Evolutionary conservation across 2,329 filamentous ascomycete genomes (phyloP), one percentile per base, ranked within the genome.

Genomic region (Zasmidium angulare): DNA sequence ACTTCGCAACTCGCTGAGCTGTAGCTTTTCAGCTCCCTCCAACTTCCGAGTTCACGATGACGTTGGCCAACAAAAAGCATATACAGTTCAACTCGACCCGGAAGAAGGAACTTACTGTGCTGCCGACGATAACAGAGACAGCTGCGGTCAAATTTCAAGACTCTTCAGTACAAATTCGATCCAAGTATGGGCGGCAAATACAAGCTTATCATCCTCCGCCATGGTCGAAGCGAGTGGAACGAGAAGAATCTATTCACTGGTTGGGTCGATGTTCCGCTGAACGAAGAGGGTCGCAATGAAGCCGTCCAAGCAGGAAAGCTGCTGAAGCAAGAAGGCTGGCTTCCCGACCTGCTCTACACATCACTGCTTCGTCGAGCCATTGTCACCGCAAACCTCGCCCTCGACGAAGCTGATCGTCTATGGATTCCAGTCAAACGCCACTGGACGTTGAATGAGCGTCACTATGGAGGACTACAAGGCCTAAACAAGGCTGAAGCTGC

Each of bases 171-270:
- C 26, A 29, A 11, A 29, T 11, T 29, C 26, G 11, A 29, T 29
- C 26, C 26, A 29, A 29, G 26, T 17, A 54, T 54, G 31, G n/a
- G n/a, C n/a, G 31, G n/a, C 2, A 50, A 26, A 20, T 1, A 63
- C 61, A 58, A 56, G 46, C 58, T 63, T 48, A 55, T 63, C 24
- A 60, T 63, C 58, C 58, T 63, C 52, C 61, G 61, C 26, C 61
- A 63, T 46, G 61, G 58, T 49, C 61, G 58, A 20, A 53, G 51
- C 7, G 55, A 58, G 54, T 63, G 58, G 61, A 61, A 63, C 56
- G 55, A 58, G 24, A 61, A 61, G 48, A 58, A 61, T 24, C 58
- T 61, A 52, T 63, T 63, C 52, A 63, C 61, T n/a, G 61, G 61
- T 55, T 61, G 61, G 55, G 61, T 63, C 48, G 61, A 63, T 58